Percentiles rank a stretch among this genome's conserved stretches.
Evolutionary conservation across 2,329 filamentous ascomycete genomes (phyloP).

Genomic region (Neonectria coccinea): DNA sequence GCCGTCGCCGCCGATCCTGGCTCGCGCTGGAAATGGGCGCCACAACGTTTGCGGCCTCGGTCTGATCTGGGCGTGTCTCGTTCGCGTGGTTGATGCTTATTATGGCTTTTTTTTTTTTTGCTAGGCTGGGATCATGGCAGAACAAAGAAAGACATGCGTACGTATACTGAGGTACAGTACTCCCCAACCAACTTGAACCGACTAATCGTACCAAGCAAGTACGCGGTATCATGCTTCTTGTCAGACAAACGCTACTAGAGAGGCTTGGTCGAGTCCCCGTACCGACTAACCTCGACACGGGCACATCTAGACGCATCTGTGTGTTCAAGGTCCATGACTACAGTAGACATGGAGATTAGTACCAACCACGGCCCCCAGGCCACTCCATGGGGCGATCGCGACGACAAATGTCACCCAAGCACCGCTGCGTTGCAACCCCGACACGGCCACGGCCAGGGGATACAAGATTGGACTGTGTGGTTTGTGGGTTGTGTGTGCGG

Average conservation of each 20-base stretch:
- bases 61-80: conserved; percentile 22
- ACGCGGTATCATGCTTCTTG: background rate
- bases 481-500: background rate
- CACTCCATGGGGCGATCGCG: conserved; percentile 10
- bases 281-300: background rate
- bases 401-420: conserved; percentile 13
- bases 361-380: background rate
- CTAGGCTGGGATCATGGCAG: too few relatives aligned
- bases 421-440: conserved; percentile 5
- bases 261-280: background rate
- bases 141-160: too few relatives aligned
- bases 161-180: too few relatives aligned
- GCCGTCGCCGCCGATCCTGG: conserved; percentile 24
- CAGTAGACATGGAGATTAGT: conserved; percentile 1
- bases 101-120: background rate
- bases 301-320: background rate
- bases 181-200: too few relatives aligned
- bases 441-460: conserved; percentile 16
- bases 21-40: conserved; percentile 17
- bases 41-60: conserved; percentile 6
- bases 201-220: too few relatives aligned
- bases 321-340: background rate
- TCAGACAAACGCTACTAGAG: background rate
- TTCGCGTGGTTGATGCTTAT: conserved; percentile 11
- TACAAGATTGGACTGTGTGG: conserved; percentile 13